Evolutionary conservation across 441 rosid species (phyloP), one percentile per base, ranked within the genome.

Genomic region (Erodium moschatum): DNA sequence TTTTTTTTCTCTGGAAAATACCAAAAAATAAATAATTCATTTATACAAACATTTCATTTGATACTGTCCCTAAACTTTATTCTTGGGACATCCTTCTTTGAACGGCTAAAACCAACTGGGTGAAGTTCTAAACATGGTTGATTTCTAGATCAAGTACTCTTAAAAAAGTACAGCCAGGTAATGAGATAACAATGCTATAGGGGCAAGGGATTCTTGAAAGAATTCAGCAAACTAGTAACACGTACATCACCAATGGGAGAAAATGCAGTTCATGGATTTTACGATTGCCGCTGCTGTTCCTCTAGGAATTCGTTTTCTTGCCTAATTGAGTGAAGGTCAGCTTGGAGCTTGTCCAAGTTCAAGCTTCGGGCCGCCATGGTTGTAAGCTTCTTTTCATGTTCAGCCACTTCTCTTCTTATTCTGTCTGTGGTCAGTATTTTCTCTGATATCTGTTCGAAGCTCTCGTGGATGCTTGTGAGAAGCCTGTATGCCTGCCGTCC

Each of bases 341-440:
- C 79, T 82, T 81, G 87, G 61, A 87, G 73, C 73, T 81, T 85
- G 73, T 78, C 84, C 19, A 76, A 78, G 72, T 79, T 82, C 74
- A 79, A 75, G 79, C 86, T 83, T 65, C 76, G 78, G 62, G 82
- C 71, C 58, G 84, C 77, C 82, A 87, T 76, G 72, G 82, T 72
- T 11, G 82, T 76, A 6, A 92, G 78, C 84, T 87, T 92, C 89
- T 89, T 92, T 74, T 87, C 94, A 69, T 73, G 81, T 48, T 88
- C 96, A 0, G 80, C 82, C 62, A 80, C 71, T 75, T 88, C 96
- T 78, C 97, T 87, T 67, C 77, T 82, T 61, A 84, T 71, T 81
- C 91, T 82, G 79, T 88, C 88, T 6, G 86, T 74, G 40, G 81
- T 7, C 52, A 88, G 86, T 61, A 83, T 80, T 79, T 87, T 88